These are phyloP conservation scores for Pleoardoris graminearum DNA, from an alignment of 2,329 filamentous ascomycete genomes.

Conservation along the genomic window DNA sequence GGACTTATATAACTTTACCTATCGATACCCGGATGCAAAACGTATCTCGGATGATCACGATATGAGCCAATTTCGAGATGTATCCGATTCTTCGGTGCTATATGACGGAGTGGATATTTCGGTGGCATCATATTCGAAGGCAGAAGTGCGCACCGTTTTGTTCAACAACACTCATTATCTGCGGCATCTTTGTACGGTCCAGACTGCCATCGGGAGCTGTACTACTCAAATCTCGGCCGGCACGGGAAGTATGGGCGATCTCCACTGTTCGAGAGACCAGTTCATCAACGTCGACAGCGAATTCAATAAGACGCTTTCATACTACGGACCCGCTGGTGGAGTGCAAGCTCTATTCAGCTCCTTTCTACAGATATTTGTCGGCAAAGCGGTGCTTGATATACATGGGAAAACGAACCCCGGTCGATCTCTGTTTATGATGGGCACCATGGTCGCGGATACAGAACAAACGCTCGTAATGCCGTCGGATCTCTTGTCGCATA, in stretches of 20 bases:
- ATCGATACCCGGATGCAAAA: slow-evolving; percentile 1
- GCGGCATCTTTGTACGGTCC: slow-evolving; percentile 5
- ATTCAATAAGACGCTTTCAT: background rate
- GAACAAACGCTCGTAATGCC: slow-evolving; percentile 4
- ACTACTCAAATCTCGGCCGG: background rate
- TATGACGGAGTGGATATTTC: background rate
- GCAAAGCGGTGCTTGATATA: background rate
- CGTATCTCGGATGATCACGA: background rate
- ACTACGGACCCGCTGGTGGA: background rate
- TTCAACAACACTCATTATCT: slow-evolving; percentile 9
- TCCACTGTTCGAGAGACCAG: background rate
- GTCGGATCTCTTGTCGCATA: slow-evolving; percentile 5
- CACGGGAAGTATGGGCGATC: slow-evolving; percentile 3
- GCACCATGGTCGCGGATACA: slow-evolving; percentile 3
- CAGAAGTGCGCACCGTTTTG: slow-evolving; percentile 4
- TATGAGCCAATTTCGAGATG: background rate
- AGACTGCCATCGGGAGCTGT: slow-evolving; percentile 3
- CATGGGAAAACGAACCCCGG: background rate
- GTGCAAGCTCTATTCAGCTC: background rate
- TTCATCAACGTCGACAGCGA: slow-evolving; percentile 1
- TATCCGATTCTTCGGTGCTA: background rate
- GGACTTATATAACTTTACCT: slow-evolving; percentile 6
- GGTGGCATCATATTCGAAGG: background rate
- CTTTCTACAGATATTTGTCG: background rate
- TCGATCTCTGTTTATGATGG: background rate